Base-by-base conservation (phyloP, 169 alveolate species). In the Eimeria brunetti region DNA sequence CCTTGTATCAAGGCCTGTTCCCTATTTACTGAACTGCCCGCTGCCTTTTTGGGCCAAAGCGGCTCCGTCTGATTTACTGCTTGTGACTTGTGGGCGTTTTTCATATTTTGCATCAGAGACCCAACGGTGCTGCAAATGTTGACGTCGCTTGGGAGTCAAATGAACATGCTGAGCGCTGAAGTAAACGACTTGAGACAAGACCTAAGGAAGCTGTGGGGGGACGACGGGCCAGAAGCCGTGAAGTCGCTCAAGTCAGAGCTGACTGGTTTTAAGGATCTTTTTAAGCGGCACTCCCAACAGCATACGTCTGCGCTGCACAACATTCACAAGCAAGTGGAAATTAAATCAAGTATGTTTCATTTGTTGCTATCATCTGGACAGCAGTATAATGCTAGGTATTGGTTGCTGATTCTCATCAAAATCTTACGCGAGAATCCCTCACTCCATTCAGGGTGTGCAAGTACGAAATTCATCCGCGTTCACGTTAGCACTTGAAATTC, bases 101-200 rank as follows among this genome's bases (percentile, higher is more conserved):
- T 69, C 53, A 62, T n/a, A 38, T 12, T 16, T 51, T n/a, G 69
- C 73, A 86, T 92, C 88, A 94, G 97, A 38, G 97, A 96, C 56
- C 97, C 95, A 71, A 95, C 97, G 60, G 81, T 96, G 44, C 92
- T 94, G 91, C 64, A 96, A 56, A 94, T 96, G 84, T 80, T 96
- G 88, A 94, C 94, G 73, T 81, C 97, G 2, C 64, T 96, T 20
- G 90, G 91, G 16, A 49, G 91, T 27, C 97, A 96, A 73, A 90
- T 94, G 33, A 95, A 80, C 76, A 94, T 84, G 86, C 89, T 96
- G 38, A 73, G 95, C 30, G 76, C 89, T 9, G 97, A 96, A 53
- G 88, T 96, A 30, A 90, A 80, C 89, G 97, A 96, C 33, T 67
- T 96, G 94, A 88, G 94, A 73, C 91, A 96, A 44, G 95, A 91